Evolutionary conservation across 805 yeast species (phyloP).

Genomic region (Wickerhamomyces rabaulensis): DNA sequence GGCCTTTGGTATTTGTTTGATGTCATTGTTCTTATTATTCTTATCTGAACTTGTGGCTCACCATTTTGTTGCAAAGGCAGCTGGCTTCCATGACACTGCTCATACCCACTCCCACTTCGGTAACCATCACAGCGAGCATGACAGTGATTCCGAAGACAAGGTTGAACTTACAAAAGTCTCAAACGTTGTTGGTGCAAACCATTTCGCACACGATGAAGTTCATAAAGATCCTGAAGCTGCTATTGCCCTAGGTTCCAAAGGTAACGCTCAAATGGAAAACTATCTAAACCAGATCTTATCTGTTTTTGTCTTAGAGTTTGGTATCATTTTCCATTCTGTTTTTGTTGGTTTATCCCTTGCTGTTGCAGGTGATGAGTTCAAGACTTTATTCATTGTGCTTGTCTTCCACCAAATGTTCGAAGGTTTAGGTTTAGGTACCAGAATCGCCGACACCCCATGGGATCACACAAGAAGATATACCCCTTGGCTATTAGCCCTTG

Average conservation of each 20-base stretch:
- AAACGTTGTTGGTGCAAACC: conserved; percentile 28
- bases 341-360: conserved; percentile 77
- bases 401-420: conserved; percentile 80
- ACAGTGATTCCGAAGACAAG: conserved; percentile 13
- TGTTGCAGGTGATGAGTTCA: conserved; percentile 73
- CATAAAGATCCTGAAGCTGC: conserved; percentile 40
- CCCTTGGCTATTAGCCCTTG: conserved; percentile 54
- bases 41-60: conserved; percentile 44
- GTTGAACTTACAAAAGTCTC: conserved; percentile 9
- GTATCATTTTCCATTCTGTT: conserved; percentile 77
- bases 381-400: conserved; percentile 61
- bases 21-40: conserved; percentile 40
- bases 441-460: conserved; percentile 51
- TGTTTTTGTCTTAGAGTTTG: conserved; percentile 65
- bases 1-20: conserved; percentile 49
- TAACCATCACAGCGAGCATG: conserved; percentile 20
- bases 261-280: conserved; percentile 31
- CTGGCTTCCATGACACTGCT: conserved; percentile 20
- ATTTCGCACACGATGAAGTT: conserved; percentile 38
- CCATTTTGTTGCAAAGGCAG: conserved; percentile 33
- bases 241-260: conserved; percentile 30
- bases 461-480: conserved; percentile 34
- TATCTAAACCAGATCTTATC: conserved; percentile 53
- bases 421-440: conserved; percentile 80
- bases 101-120: conserved; percentile 58